phyloP scores from a whole-genome alignment of 805 yeast species.

The Saccharomycopsis sp. region DNA sequence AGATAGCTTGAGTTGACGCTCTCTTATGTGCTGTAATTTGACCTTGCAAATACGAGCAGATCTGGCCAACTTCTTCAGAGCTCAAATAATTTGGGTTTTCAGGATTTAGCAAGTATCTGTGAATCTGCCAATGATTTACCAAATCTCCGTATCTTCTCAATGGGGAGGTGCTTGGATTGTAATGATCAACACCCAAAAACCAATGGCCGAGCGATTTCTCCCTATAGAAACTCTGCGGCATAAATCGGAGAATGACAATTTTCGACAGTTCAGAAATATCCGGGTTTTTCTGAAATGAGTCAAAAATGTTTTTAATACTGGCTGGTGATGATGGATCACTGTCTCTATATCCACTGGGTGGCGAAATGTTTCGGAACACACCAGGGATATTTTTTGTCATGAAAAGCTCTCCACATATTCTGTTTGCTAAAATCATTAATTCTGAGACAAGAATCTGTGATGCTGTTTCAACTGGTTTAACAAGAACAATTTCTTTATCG shows the following conservation, averaged over 20 bases:
- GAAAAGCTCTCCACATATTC: slow-evolving; percentile 47
- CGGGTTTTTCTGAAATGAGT: not conserved
- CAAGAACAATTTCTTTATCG: slow-evolving; percentile 22
- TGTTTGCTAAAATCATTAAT: slow-evolving; percentile 74
- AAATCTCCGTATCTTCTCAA: slow-evolving; percentile 77
- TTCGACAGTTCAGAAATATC: slow-evolving; percentile 24
- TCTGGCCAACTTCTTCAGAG: too few relatives aligned
- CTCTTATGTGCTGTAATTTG: slow-evolving; percentile 30
- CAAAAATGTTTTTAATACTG: not conserved
- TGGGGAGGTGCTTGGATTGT: slow-evolving; percentile 84
- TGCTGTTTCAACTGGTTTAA: slow-evolving; percentile 29
- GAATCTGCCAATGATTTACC: slow-evolving; percentile 72
- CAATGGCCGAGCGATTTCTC: slow-evolving; percentile 44
- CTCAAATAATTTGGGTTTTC: too few relatives aligned
- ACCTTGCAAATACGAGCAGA: slow-evolving; percentile 35
- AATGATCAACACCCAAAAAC: slow-evolving; percentile 54
- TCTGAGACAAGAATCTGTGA: slow-evolving; percentile 72
- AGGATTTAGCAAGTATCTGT: slow-evolving; percentile 37
- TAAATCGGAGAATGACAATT: slow-evolving; percentile 29
- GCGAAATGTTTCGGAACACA: slow-evolving; percentile 35
- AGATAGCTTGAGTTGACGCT: slow-evolving; percentile 26
- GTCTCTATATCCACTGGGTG: slow-evolving; percentile 24
- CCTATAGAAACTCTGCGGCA: slow-evolving; percentile 48
- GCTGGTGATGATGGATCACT: slow-evolving; percentile 18
- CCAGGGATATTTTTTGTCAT: slow-evolving; percentile 40